Conservation (phyloP, 768 basidiomycete genomes). For the Leccinellum luteum region DNA sequence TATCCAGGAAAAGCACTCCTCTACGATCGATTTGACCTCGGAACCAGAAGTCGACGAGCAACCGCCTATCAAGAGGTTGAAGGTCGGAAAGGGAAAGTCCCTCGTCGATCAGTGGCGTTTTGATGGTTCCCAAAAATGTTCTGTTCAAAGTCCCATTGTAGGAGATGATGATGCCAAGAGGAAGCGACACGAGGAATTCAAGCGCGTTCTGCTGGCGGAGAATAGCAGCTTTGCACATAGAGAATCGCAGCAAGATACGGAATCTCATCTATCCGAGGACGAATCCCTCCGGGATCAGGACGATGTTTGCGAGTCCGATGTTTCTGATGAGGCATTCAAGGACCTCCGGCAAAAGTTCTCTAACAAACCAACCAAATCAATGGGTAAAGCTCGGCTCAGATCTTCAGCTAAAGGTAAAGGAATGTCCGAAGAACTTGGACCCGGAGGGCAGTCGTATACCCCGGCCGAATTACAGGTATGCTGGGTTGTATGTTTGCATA, state of each 20-base stretch:
- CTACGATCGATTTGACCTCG: slow-evolving; percentile 54
- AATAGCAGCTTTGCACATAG: slow-evolving; percentile 37
- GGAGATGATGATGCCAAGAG: slow-evolving; percentile 44
- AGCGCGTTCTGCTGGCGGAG: slow-evolving; percentile 49
- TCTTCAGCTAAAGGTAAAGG: slow-evolving; percentile 32
- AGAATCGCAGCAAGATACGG: slow-evolving; percentile 8
- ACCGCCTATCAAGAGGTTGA: slow-evolving; percentile 31
- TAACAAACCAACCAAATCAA: slow-evolving; percentile 33
- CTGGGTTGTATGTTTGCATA: not conserved
- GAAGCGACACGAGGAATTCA: slow-evolving; percentile 47
- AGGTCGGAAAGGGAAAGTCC: slow-evolving; percentile 17
- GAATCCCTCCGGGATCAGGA: slow-evolving; percentile 26
- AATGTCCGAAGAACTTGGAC: slow-evolving; percentile 48
- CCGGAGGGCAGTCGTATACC: slow-evolving; percentile 70
- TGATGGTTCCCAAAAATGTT: slow-evolving; percentile 22
- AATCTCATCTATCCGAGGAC: slow-evolving; percentile 18
- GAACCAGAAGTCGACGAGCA: slow-evolving; percentile 31
- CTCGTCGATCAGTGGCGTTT: slow-evolving; percentile 46
- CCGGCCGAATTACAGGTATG: slow-evolving; percentile 71
- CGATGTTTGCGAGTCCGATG: slow-evolving; percentile 34
- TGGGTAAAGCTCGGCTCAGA: slow-evolving; percentile 34
- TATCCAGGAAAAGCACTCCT: slow-evolving; percentile 26
- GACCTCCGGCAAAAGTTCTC: slow-evolving; percentile 49
- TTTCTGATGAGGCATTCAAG: slow-evolving; percentile 46
- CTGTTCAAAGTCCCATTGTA: not conserved